These are phyloP conservation scores for Ustilago esculenta DNA, from an alignment of 1,284 basidiomycete species.

Conservation along the genomic window DNA sequence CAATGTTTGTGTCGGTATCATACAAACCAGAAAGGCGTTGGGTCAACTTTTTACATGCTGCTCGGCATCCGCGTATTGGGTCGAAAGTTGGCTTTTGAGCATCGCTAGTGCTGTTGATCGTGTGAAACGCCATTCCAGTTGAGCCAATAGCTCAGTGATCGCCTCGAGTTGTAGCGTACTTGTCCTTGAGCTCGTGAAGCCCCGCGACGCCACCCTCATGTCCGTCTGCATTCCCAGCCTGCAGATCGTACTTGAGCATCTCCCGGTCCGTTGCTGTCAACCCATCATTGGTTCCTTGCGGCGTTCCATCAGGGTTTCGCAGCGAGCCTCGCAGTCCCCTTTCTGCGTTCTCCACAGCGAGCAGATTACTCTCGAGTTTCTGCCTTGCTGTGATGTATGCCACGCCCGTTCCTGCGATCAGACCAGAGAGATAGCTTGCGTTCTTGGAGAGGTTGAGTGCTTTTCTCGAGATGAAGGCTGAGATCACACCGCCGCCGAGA, in stretches of 20 bases:
- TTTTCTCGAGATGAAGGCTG: conserved; percentile 38
- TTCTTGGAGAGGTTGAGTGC: conserved; percentile 38
- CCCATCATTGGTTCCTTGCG: not conserved
- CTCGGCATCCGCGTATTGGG: no score
- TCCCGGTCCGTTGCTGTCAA: conserved; percentile 31
- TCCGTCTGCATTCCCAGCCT: conserved; percentile 4
- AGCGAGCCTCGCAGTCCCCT: conserved; percentile 16
- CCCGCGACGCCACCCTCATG: conserved; percentile 41
- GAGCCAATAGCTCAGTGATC: conserved; percentile 48
- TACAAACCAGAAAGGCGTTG: no score
- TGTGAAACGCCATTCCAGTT: no score
- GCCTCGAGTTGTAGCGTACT: conserved; percentile 33
- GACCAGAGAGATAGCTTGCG: conserved; percentile 36
- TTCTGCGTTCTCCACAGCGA: conserved; percentile 28
- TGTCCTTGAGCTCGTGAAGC: conserved; percentile 36
- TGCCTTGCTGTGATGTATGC: conserved; percentile 43
- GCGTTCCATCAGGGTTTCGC: not conserved
- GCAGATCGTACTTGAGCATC: conserved; percentile 47
- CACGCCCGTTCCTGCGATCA: conserved; percentile 46
- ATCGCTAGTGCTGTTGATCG: no score
- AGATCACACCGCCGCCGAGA: conserved; percentile 33
- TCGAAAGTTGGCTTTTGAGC: no score
- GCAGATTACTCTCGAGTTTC: conserved; percentile 40
- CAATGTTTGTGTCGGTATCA: no score
- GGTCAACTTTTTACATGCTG: no score